Percentiles rank a stretch among this genome's conserved stretches.
phyloP scores from a whole-genome alignment of 768 basidiomycete species.

The Pulveroboletus sp. region DNA sequence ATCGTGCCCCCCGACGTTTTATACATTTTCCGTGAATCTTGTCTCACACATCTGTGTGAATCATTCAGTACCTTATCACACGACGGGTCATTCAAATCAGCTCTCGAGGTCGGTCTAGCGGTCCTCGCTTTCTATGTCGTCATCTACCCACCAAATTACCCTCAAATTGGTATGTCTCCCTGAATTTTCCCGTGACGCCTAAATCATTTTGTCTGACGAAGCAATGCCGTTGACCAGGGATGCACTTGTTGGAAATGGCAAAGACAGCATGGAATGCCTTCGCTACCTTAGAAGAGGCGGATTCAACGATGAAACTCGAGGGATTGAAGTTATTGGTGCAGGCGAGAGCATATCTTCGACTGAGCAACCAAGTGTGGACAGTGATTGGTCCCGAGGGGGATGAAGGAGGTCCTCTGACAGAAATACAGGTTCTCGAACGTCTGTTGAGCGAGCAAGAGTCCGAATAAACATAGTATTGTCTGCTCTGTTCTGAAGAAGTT shows the following conservation, averaged over 20 bases:
- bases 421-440: constrained; percentile 43
- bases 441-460: constrained; percentile 31
- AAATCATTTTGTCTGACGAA: not conserved
- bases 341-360: constrained; percentile 36
- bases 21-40: constrained; percentile 52
- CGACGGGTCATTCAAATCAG: constrained; percentile 51
- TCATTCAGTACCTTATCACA: constrained; percentile 68
- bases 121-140: constrained; percentile 63
- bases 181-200: too few species aligned
- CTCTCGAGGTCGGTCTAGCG: constrained; percentile 50
- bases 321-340: constrained; percentile 27
- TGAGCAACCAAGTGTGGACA: constrained; percentile 40
- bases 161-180: constrained; percentile 68
- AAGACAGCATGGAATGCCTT: constrained; percentile 74
- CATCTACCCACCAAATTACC: constrained; percentile 73
- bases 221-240: constrained; percentile 39
- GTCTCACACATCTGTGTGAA: constrained; percentile 55
- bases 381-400: constrained; percentile 64
- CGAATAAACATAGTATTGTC: too few species aligned
- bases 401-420: constrained; percentile 52
- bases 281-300: constrained; percentile 30
- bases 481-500: too few species aligned
- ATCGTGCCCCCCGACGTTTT: constrained; percentile 39
- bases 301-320: not conserved
- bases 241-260: constrained; percentile 71